Conservation (phyloP, 345 rosid species). For the Rhizophora mangle region DNA sequence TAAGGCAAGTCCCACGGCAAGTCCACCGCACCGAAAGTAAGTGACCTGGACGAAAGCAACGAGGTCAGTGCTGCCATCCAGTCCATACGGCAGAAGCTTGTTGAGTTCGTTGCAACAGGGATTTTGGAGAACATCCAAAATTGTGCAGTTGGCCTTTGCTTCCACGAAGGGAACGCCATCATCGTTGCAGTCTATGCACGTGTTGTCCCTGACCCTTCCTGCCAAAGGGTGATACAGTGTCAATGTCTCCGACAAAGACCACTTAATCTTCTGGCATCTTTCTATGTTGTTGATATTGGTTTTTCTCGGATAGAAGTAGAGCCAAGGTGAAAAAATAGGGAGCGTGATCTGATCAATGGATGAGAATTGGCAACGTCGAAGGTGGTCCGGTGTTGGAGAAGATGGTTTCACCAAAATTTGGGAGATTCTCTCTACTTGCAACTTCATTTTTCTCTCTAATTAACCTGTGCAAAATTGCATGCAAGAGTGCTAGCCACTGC, state of each 20-base stretch:
- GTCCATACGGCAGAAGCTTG: conserved; percentile 29
- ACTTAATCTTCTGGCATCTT: conserved; percentile 14
- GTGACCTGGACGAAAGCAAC: conserved; percentile 12
- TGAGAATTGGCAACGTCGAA: conserved; percentile 20
- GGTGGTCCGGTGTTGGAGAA: conserved; percentile 23
- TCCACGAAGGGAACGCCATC: conserved; percentile 33
- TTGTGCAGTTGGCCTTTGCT: conserved; percentile 22
- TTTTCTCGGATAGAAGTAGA: conserved; percentile 7
- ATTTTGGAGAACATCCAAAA: conserved; percentile 26
- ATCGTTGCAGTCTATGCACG: conserved; percentile 27
- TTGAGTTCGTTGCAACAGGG: conserved; percentile 8
- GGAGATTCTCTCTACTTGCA: conserved; percentile 27
- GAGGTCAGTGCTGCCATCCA: background rate
- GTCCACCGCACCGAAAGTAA: conserved; percentile 16
- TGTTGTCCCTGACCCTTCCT: conserved; percentile 6
- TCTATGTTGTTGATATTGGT: background rate
- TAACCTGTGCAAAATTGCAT: no score
- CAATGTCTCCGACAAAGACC: conserved; percentile 38
- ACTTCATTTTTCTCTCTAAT: background rate
- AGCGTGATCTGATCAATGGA: conserved; percentile 28
- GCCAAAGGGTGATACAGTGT: conserved; percentile 33
- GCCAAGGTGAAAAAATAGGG: conserved; percentile 8
- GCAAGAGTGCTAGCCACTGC: no score
- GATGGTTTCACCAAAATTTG: conserved; percentile 26
- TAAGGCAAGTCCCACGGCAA: conserved; percentile 7